Conservation (phyloP, 2,329 filamentous ascomycete genomes). For the Clarireedia homoeocarpa region DNA sequence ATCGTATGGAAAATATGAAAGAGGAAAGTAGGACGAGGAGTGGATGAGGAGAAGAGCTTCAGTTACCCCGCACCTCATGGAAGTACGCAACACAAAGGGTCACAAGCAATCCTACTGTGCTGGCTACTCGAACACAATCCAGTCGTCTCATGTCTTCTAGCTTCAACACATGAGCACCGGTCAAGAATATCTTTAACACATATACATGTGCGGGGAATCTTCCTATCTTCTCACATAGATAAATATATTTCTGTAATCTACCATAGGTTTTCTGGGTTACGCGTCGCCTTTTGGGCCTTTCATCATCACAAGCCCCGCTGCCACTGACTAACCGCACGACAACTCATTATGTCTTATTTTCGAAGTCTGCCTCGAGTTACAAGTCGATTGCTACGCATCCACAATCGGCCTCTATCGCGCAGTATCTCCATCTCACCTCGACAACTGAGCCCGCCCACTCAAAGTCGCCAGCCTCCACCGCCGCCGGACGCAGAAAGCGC, state of each 20-base stretch:
- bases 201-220: too few species aligned
- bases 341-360: background rate
- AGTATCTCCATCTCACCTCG: conserved; percentile 9
- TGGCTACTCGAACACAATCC: background rate
- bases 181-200: too few species aligned
- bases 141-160: background rate
- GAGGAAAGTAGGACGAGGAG: too few species aligned
- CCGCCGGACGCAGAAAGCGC: conserved; percentile 14
- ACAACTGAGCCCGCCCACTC: background rate
- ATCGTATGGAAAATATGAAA: too few species aligned
- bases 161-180: too few species aligned
- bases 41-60: too few species aligned
- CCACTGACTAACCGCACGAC: too few species aligned
- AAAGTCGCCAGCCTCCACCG: conserved; percentile 9
- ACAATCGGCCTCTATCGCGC: background rate
- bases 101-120: background rate
- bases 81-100: background rate
- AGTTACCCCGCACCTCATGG: background rate
- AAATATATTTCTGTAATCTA: too few species aligned
- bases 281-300: background rate
- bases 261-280: background rate
- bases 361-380: conserved; percentile 1
- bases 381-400: background rate
- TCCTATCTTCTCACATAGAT: too few species aligned
- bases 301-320: background rate